Base-by-base conservation (phyloP, 805 yeast species). In the Saccharomycopsis olivae region DNA sequence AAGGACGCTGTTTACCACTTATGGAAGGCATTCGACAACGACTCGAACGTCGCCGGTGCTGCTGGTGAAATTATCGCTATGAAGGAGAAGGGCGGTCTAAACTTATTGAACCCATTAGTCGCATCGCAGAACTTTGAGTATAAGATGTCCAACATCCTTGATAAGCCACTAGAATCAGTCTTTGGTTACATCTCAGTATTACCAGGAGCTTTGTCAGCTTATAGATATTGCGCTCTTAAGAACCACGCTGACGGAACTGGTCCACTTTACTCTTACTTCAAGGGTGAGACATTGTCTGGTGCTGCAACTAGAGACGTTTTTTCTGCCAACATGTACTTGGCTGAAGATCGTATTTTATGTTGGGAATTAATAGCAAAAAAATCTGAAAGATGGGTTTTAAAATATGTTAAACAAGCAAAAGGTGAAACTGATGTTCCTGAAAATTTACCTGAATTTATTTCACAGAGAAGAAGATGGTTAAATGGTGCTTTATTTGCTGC, bases 341-440 rank as follows among this genome's bases (percentile, higher is more conserved):
- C 97, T 1, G 97, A 89, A 61, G 97, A 89, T 60, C 79, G 97
- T 65, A 88, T 89, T 52, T 62, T 89, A 49, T 89, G 96, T 58
- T 89, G 96, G 92, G 97, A 89, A 60, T 67, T 89, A 46, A 92
- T 89, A 20, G 94, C 96, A 9, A 88, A 88, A 51, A 72, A 66
- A 47, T 70, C 73, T 44, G 83, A 83, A 30, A 78, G 78, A 55
- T 89, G 96, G 94, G 82, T 89, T 13, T 66, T 89, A 52, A 83
- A 87, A 53, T 89, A 87, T 56, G 96, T 89, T 40, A 82, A 83
- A 52, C 86, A 77, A 52, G 96, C 96, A 13, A 80, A 78, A 37
- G 97, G 96, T 51, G 96, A 88, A 58, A 89, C 97, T 1, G 97
- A 89, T 71, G 95, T 87, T 37, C 97, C 97, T 5, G 96, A 88